phyloP scores from a whole-genome alignment of 805 yeast genomes.

The Candida gorgasii region DNA sequence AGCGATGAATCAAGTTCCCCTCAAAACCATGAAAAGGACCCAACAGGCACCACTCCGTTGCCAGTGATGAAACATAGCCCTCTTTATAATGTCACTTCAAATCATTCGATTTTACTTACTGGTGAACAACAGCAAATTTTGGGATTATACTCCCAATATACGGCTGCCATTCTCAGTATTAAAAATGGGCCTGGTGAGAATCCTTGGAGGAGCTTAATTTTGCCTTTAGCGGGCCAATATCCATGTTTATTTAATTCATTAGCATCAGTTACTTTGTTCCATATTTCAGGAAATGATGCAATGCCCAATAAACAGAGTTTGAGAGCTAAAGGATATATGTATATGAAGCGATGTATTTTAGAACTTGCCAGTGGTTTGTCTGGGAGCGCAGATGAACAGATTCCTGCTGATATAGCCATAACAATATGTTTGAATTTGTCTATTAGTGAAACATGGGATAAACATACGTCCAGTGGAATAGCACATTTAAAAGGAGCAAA shows the following conservation, averaged over 20 bases:
- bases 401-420: constrained; percentile 65
- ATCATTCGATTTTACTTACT: constrained; percentile 21
- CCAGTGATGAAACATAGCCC: constrained; percentile 10
- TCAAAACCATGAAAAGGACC: background rate
- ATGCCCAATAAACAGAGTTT: constrained; percentile 45
- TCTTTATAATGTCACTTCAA: constrained; percentile 3
- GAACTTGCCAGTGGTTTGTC: constrained; percentile 60
- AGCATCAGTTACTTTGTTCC: constrained; percentile 68
- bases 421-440: constrained; percentile 66
- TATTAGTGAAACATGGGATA: constrained; percentile 68
- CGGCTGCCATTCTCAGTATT: constrained; percentile 55
- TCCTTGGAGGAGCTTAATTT: constrained; percentile 62
- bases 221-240: constrained; percentile 58
- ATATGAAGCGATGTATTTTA: constrained; percentile 61
- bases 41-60: constrained; percentile 10
- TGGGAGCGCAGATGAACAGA: constrained; percentile 18
- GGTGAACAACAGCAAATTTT: constrained; percentile 40
- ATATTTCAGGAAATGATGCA: constrained; percentile 37
- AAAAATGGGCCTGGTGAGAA: constrained; percentile 65
- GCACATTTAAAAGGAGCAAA: constrained; percentile 70
- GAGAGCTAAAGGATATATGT: constrained; percentile 51
- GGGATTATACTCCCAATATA: constrained; percentile 34
- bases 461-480: constrained; percentile 65
- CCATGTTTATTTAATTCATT: constrained; percentile 62
- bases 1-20: constrained; percentile 1